Base-by-base conservation (phyloP, 2,329 filamentous ascomycete genomes). In the Penicillium crustosum region DNA sequence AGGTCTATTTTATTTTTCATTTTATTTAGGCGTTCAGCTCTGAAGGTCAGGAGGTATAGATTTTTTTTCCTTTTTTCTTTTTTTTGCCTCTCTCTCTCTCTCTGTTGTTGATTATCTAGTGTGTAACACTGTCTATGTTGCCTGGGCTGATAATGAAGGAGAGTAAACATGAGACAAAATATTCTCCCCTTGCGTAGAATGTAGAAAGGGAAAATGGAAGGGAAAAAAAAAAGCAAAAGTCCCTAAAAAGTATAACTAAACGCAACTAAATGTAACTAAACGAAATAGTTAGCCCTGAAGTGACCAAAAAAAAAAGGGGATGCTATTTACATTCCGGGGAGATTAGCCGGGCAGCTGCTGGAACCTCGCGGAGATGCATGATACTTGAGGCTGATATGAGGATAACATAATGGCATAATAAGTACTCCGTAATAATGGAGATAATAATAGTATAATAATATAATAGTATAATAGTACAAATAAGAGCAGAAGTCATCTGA, bases 91-190 rank as follows among this genome's bases (percentile, higher is more conserved):
- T 50, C 60, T 44, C 44, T 47, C 27, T 55, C 52, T 44, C 35
- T 42, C 1, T 33, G 12, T 33, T 33, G 31, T 15, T 58, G 35
- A 43, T 57, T 50, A 58, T 57, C 55, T n/a, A 39, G 60, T 58
- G 61, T 67, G 64, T 67, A 66, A 66, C 64, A 61, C 58, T 57
- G 52, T 45, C 49, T 53, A 58, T 53, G 55, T 50, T 54, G 57
- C 43, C 53, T 59, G 63, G 63, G 65, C 65, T 67, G 63, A 66
- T 57, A 48, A 57, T 59, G 60, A 56, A 42, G 35, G 49, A 52
- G 58, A 52, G 60, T 58, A 41, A 52, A 61, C 57, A 50, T 64
- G 63, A 61, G 56, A 54, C 36, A 49, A 49, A 45, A 47, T 44
- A 41, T 27, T 25, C n/a, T 61, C 53, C 58, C 61, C 61, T 59